Conservation (phyloP, 768 basidiomycete genomes). For the Leccinum obscurum region DNA sequence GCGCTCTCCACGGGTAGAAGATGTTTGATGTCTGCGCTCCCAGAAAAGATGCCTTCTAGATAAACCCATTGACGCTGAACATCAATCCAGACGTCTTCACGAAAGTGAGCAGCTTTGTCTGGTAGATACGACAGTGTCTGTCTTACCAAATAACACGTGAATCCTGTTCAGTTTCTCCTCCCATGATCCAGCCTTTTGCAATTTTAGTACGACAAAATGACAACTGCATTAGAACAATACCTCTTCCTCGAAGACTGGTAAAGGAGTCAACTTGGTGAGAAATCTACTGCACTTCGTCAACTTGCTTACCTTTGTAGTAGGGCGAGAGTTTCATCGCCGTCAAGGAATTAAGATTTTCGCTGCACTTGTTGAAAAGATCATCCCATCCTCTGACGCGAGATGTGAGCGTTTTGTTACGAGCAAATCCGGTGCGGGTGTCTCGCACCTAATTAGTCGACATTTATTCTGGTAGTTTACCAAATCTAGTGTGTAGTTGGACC, state of each 20-base stretch:
- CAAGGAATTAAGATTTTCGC: slow-evolving; percentile 95
- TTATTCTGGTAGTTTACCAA: slow-evolving; percentile 99
- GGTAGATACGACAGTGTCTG: background rate
- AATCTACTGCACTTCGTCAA: background rate
- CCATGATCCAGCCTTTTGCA: slow-evolving; percentile 76
- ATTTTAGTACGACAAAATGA: slow-evolving; percentile 9
- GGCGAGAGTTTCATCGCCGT: slow-evolving; percentile 98
- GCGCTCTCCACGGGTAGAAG: slow-evolving; percentile 95
- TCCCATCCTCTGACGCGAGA: slow-evolving; percentile 79
- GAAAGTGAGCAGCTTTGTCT: slow-evolving; percentile 1
- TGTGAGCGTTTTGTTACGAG: slow-evolving; percentile 6
- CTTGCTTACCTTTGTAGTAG: slow-evolving; percentile 84
- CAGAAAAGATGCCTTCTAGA: slow-evolving; percentile 99
- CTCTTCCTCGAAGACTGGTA: slow-evolving; percentile 85
- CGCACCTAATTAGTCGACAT: slow-evolving; percentile 87
- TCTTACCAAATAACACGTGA: slow-evolving; percentile 90
- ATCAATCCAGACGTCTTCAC: slow-evolving; percentile 95
- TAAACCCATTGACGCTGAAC: slow-evolving; percentile 99
- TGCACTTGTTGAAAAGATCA: slow-evolving; percentile 94
- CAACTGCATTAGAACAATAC: slow-evolving; percentile 33
- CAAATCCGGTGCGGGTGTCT: background rate
- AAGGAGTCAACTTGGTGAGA: slow-evolving; percentile 5
- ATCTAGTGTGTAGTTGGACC: slow-evolving; percentile 95
- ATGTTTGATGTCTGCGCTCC: slow-evolving; percentile 99
- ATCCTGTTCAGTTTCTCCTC: slow-evolving; percentile 96